Evolutionary conservation across 2,329 filamentous ascomycete genomes (phyloP).

Genomic region (Fusarium miscanthi): DNA sequence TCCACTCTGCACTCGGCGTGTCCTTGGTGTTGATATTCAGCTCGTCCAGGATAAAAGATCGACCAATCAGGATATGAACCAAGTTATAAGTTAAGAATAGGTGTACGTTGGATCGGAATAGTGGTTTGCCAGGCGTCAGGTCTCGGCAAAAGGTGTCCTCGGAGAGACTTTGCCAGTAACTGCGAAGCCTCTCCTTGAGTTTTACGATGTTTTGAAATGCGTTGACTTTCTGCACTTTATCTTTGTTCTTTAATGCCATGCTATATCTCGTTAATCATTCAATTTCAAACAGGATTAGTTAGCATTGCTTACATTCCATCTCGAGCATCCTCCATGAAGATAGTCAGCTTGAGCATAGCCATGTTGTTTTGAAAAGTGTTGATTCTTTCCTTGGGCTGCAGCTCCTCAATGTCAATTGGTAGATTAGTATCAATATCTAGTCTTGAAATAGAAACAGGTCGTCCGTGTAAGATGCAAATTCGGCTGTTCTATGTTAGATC

Average conservation of each 20-base stretch:
- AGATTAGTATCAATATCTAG: constrained; percentile 19
- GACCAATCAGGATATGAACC: constrained; percentile 32
- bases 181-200: constrained; percentile 16
- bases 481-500: constrained; percentile 21
- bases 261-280: neutral
- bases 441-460: constrained; percentile 32
- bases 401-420: constrained; percentile 22
- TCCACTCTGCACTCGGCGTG: constrained; percentile 7
- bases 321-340: constrained; percentile 37
- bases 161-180: constrained; percentile 31
- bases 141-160: constrained; percentile 34
- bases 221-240: neutral
- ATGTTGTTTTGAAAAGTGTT: constrained; percentile 37
- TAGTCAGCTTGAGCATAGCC: constrained; percentile 30
- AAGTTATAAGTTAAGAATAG: constrained; percentile 37
- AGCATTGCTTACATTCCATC: constrained; percentile 27
- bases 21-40: neutral
- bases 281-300: neutral
- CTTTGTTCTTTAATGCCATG: constrained; percentile 17
- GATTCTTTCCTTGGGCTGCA: constrained; percentile 22
- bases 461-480: constrained; percentile 35
- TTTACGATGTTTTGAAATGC: constrained; percentile 11
- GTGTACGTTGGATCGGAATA: constrained; percentile 39
- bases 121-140: constrained; percentile 29
- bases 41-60: constrained; percentile 33